Evolutionary conservation across 140 eudicot genomes (phyloP).

Genomic region (Erigeron philadelphicus): DNA sequence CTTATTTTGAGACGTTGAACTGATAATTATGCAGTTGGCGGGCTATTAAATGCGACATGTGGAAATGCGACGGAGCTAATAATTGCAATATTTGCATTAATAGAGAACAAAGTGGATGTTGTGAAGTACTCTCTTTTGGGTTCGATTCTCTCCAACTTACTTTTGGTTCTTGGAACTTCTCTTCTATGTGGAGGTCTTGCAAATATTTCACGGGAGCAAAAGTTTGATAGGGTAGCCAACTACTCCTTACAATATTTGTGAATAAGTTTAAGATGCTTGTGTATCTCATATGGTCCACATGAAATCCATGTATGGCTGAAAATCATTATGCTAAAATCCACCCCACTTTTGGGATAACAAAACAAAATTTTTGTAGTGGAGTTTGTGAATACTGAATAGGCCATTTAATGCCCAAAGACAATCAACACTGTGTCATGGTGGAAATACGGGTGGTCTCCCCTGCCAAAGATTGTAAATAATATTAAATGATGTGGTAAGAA

Average conservation of each 20-base stretch:
- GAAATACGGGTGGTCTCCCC: background rate
- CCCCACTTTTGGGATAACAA: background rate
- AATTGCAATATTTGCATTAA: slow-evolving; percentile 61
- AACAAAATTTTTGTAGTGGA: background rate
- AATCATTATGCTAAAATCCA: background rate
- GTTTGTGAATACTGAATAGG: background rate
- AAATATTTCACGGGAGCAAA: slow-evolving; percentile 52
- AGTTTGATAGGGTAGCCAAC: slow-evolving; percentile 52
- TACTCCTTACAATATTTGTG: background rate
- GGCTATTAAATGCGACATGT: slow-evolving; percentile 84
- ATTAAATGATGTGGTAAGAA: background rate
- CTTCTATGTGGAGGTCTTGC: slow-evolving; percentile 76
- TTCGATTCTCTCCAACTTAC: slow-evolving; percentile 74
- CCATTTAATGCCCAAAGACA: background rate
- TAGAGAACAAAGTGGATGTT: slow-evolving; percentile 58
- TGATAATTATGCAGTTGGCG: slow-evolving; percentile 55
- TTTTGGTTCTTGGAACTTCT: slow-evolving; percentile 72
- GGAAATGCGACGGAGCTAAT: slow-evolving; percentile 87
- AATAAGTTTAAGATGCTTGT: background rate
- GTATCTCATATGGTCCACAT: background rate
- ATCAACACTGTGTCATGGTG: background rate
- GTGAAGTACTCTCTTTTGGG: slow-evolving; percentile 82
- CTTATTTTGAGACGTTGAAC: no score
- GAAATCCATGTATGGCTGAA: background rate
- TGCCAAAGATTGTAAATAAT: no score